Conservation (phyloP, 2,329 filamentous ascomycete species). For the Penicillium brasilianum region DNA sequence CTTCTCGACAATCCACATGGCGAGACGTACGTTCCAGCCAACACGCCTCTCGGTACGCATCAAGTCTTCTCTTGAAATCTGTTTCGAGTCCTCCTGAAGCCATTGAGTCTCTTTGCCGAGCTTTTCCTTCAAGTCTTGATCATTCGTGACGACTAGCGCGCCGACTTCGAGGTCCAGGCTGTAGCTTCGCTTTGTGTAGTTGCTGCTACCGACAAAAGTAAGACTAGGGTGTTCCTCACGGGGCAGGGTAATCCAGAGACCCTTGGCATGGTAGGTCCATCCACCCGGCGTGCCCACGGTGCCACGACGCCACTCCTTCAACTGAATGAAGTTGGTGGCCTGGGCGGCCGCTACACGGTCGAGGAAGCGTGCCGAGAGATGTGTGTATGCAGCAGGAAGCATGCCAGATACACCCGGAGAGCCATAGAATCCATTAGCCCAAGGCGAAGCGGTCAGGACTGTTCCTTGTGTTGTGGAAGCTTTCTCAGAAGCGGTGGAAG, state of each 20-base stretch:
- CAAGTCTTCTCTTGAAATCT: constrained; percentile 77
- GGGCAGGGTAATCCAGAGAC: constrained; percentile 78
- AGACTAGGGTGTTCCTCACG: constrained; percentile 70
- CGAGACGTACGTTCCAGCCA: constrained; percentile 79
- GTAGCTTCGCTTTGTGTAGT: constrained; percentile 95
- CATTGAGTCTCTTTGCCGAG: constrained; percentile 81
- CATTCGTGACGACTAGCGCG: constrained; percentile 79
- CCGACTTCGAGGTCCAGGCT: constrained; percentile 90
- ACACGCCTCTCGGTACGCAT: constrained; percentile 81
- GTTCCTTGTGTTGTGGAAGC: constrained; percentile 63
- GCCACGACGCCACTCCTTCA: constrained; percentile 88
- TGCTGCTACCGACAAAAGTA: constrained; percentile 86
- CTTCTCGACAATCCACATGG: constrained; percentile 90
- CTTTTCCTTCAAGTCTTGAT: constrained; percentile 71
- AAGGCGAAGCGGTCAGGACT: constrained; percentile 88
- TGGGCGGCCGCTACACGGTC: constrained; percentile 62
- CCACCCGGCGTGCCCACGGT: constrained; percentile 79
- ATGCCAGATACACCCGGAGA: constrained; percentile 88
- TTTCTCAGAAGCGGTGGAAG: constrained; percentile 44
- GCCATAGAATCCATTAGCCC: constrained; percentile 93
- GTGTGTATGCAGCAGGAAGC: constrained; percentile 88
- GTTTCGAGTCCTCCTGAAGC: constrained; percentile 74
- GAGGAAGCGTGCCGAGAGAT: constrained; percentile 82
- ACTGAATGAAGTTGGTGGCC: constrained; percentile 63
- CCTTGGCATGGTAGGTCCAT: constrained; percentile 99